Conservation (phyloP, 148 eudicot species). For the Suaeda aralocaspica region DNA sequence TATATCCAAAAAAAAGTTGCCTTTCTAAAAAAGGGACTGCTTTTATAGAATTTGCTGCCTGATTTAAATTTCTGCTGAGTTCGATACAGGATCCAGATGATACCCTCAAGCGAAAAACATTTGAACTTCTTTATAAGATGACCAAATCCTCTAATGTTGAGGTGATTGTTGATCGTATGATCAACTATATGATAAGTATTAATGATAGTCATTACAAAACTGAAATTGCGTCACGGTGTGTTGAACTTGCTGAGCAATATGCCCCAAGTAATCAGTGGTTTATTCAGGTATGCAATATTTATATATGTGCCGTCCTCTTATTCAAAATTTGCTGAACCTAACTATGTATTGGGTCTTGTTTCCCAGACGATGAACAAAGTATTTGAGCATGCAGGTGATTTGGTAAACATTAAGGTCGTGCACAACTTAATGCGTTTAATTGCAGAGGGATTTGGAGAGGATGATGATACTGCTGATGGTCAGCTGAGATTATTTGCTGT, state of each 20-base stretch:
- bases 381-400: conserved; percentile 97
- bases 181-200: conserved; percentile 86
- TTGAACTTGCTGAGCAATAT: conserved; percentile 97
- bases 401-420: conserved; percentile 87
- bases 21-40: not conserved
- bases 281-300: conserved; percentile 55
- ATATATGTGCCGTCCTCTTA: not conserved
- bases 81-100: conserved; percentile 91
- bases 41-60: not conserved
- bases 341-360: conserved; percentile 25
- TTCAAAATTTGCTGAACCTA: conserved; percentile 3
- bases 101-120: conserved; percentile 94
- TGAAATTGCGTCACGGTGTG: conserved; percentile 95
- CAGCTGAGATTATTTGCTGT: conserved; percentile 95
- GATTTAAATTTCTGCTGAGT: conserved; percentile 13
- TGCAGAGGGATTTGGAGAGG: conserved; percentile 98
- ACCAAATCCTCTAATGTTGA: conserved; percentile 95
- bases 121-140: conserved; percentile 92
- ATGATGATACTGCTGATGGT: conserved; percentile 82
- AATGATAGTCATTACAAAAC: conserved; percentile 94
- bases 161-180: conserved; percentile 96
- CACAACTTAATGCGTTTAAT: conserved; percentile 95
- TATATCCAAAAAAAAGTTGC: not conserved
- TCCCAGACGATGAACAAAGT: conserved; percentile 94
- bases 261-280: conserved; percentile 99